These are phyloP conservation scores for Ogataea ganodermae DNA, from an alignment of 805 yeast species.

Conservation along the genomic window DNA sequence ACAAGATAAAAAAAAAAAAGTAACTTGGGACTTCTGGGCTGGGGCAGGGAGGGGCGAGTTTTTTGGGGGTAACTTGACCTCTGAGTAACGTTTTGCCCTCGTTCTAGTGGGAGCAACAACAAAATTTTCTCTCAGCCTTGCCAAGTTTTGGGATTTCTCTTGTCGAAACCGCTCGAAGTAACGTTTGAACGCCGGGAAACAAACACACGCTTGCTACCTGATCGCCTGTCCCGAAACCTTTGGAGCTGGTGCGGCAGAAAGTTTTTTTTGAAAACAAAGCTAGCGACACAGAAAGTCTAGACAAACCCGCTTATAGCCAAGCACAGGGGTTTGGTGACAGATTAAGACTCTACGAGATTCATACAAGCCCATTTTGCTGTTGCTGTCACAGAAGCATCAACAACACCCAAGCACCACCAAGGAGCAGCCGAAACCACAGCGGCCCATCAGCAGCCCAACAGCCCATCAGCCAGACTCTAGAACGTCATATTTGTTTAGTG, in stretches of 20 bases:
- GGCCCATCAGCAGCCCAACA: too few relatives aligned
- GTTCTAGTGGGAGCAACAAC: too few relatives aligned
- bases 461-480: background rate
- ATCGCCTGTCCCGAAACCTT: background rate
- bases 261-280: slow-evolving; percentile 2
- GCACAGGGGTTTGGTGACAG: background rate
- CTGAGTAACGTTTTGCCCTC: background rate
- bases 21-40: background rate
- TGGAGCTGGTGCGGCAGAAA: slow-evolving; percentile 4
- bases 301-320: background rate
- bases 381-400: too few relatives aligned
- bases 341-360: background rate
- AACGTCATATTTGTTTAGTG: too few relatives aligned
- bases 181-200: background rate
- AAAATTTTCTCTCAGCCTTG: too few relatives aligned
- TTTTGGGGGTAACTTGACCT: background rate
- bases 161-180: background rate
- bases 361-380: background rate
- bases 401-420: too few relatives aligned
- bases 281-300: background rate
- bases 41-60: background rate
- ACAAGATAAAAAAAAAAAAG: background rate
- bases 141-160: background rate
- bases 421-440: too few relatives aligned
- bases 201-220: background rate